Evolutionary conservation across 1,284 basidiomycete species (phyloP).

Genomic region (Hortiboletus rubellus): DNA sequence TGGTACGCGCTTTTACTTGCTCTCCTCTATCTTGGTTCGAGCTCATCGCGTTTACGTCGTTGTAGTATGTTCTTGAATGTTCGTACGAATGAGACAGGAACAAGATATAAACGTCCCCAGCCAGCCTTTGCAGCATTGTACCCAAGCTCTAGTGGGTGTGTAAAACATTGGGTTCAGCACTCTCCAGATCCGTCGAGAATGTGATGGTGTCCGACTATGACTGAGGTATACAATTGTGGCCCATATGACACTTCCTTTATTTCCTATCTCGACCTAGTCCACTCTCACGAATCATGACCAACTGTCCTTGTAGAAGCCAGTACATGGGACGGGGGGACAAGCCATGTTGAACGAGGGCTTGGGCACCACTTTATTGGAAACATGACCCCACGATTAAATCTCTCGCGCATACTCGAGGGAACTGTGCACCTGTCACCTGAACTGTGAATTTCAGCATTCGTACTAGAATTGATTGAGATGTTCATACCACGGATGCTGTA

Average conservation of each 20-base stretch:
- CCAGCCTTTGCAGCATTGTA: background rate
- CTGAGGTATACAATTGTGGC: background rate
- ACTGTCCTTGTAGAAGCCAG: no score
- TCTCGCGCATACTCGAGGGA: no score
- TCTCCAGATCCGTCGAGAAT: background rate
- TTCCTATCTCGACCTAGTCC: no score
- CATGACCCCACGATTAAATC: no score
- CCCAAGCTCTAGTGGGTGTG: background rate
- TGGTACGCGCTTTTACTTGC: background rate
- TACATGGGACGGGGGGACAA: background rate
- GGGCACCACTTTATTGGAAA: background rate
- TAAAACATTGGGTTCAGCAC: background rate
- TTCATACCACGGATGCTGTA: no score
- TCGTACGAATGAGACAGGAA: background rate
- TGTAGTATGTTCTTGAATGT: background rate
- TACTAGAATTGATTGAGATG: no score
- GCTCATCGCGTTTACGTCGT: background rate
- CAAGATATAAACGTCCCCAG: background rate
- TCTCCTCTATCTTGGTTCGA: background rate
- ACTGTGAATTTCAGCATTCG: no score
- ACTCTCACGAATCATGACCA: no score
- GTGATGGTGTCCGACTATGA: background rate
- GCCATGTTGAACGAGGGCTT: background rate
- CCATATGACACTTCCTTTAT: background rate
- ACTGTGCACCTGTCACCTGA: no score